These are phyloP conservation scores for Camelina sativa DNA, from an alignment of 345 rosid species.

Conservation along the genomic window DNA sequence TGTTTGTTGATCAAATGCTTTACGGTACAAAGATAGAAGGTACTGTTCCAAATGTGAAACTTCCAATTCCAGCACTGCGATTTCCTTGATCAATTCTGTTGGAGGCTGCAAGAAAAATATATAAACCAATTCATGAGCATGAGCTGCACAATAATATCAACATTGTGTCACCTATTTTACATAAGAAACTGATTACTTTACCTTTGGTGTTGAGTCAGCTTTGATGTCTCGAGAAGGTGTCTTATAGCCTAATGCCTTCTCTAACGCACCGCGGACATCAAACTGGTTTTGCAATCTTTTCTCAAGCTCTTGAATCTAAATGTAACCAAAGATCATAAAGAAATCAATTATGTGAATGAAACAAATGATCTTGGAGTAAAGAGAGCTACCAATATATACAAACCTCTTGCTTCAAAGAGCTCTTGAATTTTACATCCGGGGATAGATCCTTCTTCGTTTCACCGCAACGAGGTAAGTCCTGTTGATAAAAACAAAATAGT, in stretches of 20 bases:
- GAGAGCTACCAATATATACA: slow-evolving; percentile 14
- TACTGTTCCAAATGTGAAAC: slow-evolving; percentile 90
- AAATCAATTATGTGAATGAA: background rate
- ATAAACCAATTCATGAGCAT: background rate
- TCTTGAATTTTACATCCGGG: slow-evolving; percentile 53
- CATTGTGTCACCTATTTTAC: background rate
- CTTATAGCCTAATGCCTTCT: slow-evolving; percentile 82
- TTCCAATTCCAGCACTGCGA: slow-evolving; percentile 86
- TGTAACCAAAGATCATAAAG: background rate
- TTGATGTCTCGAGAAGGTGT: slow-evolving; percentile 51
- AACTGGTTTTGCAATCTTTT: slow-evolving; percentile 85
- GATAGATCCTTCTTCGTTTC: slow-evolving; percentile 56
- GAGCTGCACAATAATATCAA: slow-evolving; percentile 3
- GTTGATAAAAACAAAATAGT: slow-evolving; percentile 2
- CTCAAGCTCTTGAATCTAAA: slow-evolving; percentile 89
- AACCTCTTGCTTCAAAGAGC: slow-evolving; percentile 88
- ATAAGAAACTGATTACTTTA: background rate
- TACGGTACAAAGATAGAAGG: slow-evolving; percentile 85
- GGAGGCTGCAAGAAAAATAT: slow-evolving; percentile 59
- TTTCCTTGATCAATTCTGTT: slow-evolving; percentile 83
- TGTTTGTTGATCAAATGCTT: slow-evolving; percentile 81
- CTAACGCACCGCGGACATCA: slow-evolving; percentile 73
- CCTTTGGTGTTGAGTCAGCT: slow-evolving; percentile 47
- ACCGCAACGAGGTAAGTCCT: slow-evolving; percentile 62
- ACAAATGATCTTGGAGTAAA: slow-evolving; percentile 4